phyloP scores from a whole-genome alignment of 2,329 filamentous ascomycete genomes.

The Penicillium fuscoglaucum region DNA sequence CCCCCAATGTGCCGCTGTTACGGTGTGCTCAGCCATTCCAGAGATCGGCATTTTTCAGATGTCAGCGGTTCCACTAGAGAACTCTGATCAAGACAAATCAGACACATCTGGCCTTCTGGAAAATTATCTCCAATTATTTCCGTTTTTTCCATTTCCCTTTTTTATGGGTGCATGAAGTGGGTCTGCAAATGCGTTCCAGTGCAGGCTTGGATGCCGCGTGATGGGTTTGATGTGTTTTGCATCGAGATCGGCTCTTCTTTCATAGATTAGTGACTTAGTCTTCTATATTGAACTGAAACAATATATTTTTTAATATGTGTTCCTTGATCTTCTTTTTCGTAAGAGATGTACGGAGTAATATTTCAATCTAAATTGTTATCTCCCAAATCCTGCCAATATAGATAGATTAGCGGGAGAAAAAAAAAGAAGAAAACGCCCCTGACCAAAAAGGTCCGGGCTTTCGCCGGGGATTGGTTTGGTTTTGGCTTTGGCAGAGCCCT shows the following conservation, averaged over 20 bases:
- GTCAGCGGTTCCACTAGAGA: slow-evolving; percentile 21
- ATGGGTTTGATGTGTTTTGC: slow-evolving; percentile 20
- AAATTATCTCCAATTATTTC: slow-evolving; percentile 21
- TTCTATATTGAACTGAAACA: too few relatives aligned
- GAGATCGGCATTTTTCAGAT: slow-evolving; percentile 24
- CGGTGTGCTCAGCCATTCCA: slow-evolving; percentile 22
- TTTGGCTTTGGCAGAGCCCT: slow-evolving; percentile 24
- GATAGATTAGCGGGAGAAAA: not conserved
- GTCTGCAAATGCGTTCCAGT: slow-evolving; percentile 21
- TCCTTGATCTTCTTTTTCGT: too few relatives aligned
- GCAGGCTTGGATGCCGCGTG: slow-evolving; percentile 18
- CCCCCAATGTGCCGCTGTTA: slow-evolving; percentile 1
- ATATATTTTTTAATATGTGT: not conserved
- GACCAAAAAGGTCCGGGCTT: slow-evolving; percentile 9
- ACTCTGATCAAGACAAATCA: slow-evolving; percentile 9
- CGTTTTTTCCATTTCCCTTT: slow-evolving; percentile 1
- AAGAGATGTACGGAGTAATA: too few relatives aligned
- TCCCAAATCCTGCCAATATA: not conserved
- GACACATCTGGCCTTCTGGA: slow-evolving; percentile 22
- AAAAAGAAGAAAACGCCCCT: not conserved
- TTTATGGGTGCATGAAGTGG: slow-evolving; percentile 24
- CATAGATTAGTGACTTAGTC: too few relatives aligned
- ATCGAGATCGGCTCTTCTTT: slow-evolving; percentile 4
- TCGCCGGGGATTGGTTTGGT: slow-evolving; percentile 10
- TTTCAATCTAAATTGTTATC: not conserved